phyloP scores from a whole-genome alignment of 2,329 filamentous ascomycete genomes.

The Zymoseptoria pseudotritici region DNA sequence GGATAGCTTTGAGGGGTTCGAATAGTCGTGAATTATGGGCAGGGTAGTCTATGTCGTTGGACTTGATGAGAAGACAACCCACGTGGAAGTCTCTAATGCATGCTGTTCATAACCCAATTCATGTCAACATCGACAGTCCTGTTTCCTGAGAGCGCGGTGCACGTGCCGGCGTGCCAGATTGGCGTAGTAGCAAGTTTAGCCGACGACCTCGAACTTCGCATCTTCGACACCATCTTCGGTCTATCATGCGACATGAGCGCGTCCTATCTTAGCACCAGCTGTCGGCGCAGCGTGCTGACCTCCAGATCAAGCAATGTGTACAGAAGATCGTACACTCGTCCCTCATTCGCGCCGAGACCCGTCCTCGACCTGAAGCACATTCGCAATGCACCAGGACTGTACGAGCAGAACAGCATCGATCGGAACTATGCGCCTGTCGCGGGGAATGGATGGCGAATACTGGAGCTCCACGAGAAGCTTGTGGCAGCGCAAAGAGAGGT shows the following conservation, averaged over 20 bases:
- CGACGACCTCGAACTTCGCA: neutral
- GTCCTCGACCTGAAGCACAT: constrained; percentile 83
- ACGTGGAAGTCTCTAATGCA: no score
- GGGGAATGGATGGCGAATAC: constrained; percentile 47
- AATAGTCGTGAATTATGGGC: neutral
- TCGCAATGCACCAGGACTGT: constrained; percentile 71
- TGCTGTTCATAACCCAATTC: no score
- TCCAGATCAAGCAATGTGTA: neutral
- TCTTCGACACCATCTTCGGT: neutral
- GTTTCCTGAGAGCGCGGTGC: neutral
- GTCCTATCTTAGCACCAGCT: constrained; percentile 12
- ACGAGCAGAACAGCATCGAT: constrained; percentile 74
- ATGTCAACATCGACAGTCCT: no score
- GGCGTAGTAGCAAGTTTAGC: neutral
- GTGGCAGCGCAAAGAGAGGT: constrained; percentile 50
- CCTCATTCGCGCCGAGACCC: constrained; percentile 69
- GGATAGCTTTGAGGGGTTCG: constrained; percentile 22
- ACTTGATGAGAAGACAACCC: neutral
- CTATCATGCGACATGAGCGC: constrained; percentile 6
- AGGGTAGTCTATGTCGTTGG: neutral
- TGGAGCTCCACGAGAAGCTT: constrained; percentile 42
- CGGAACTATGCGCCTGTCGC: constrained; percentile 66
- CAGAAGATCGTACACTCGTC: constrained; percentile 40
- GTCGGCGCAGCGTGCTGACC: constrained; percentile 1
- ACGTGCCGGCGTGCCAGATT: neutral